These are phyloP conservation scores for Sporisorium iseilematis-ciliati DNA, from an alignment of 1,284 basidiomycete genomes.

Conservation along the genomic window DNA sequence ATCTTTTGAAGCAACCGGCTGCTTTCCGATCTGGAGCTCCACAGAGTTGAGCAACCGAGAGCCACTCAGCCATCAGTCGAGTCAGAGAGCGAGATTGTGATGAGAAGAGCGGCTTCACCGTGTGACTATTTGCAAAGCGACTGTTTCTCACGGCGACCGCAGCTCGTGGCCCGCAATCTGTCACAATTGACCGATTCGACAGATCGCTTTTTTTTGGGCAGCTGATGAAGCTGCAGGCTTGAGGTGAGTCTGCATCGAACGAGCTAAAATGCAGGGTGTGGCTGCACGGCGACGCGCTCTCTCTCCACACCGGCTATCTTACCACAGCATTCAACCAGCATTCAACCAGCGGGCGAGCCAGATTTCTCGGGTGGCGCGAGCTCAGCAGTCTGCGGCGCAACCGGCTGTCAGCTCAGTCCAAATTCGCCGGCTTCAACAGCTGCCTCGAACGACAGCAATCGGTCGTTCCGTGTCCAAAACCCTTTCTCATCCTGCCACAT, in stretches of 20 bases:
- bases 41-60: not conserved
- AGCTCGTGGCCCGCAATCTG: too few species aligned
- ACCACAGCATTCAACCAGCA: not conserved
- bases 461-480: too few species aligned
- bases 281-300: not conserved
- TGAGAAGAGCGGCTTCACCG: not conserved
- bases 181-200: too few species aligned
- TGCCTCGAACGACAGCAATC: too few species aligned
- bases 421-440: constrained; percentile 1
- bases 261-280: constrained; percentile 10
- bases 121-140: too few species aligned
- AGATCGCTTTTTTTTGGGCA: too few species aligned
- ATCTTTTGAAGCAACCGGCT: not conserved
- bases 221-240: constrained; percentile 6
- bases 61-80: not conserved
- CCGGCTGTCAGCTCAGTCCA: not conserved
- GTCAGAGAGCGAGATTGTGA: not conserved
- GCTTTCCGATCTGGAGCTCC: not conserved
- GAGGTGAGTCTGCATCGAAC: not conserved
- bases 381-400: not conserved
- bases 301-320: not conserved
- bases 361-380: constrained; percentile 4
- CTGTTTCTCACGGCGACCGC: too few species aligned
- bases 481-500: too few species aligned
- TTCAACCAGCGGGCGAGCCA: not conserved